Percentiles rank a stretch among this genome's conserved stretches.
phyloP scores from a whole-genome alignment of 176 grass and related monocot genomes.

The Zoysia pacifica region DNA sequence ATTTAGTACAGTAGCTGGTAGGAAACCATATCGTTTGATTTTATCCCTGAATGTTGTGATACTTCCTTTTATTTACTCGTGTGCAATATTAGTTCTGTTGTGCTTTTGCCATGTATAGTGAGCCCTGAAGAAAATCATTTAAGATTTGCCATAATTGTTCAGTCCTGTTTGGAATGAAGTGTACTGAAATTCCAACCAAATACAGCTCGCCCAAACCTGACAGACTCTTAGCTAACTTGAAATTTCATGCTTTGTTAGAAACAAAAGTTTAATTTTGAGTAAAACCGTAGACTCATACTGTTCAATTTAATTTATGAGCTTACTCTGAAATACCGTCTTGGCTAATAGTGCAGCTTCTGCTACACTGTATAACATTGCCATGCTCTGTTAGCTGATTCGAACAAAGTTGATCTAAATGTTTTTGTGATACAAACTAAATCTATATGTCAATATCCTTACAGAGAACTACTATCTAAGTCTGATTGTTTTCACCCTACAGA shows the following conservation, averaged over 20 bases:
- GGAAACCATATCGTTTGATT: neutral
- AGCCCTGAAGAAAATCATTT: neutral
- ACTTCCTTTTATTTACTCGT: neutral
- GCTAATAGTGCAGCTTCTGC: neutral
- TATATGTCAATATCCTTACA: neutral
- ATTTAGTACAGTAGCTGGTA: neutral
- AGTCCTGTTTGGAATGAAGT: neutral
- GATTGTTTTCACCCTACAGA: conserved; percentile 47
- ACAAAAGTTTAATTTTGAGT: neutral
- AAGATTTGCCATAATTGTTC: neutral
- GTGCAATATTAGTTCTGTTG: conserved; percentile 4
- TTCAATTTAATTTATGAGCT: neutral
- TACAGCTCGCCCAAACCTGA: neutral
- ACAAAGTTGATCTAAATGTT: neutral
- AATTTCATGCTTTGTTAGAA: neutral
- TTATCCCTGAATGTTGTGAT: conserved; percentile 4
- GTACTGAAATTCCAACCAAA: conserved; percentile 19
- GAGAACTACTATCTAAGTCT: neutral
- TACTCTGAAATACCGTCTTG: neutral
- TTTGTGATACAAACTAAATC: neutral
- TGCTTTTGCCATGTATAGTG: neutral
- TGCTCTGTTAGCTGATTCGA: neutral
- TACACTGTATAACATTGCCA: neutral
- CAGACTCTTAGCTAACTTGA: neutral
- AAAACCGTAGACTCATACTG: neutral